Conservation (phyloP, 2,329 filamentous ascomycete genomes). For the Cryphonectria parasitica region DNA sequence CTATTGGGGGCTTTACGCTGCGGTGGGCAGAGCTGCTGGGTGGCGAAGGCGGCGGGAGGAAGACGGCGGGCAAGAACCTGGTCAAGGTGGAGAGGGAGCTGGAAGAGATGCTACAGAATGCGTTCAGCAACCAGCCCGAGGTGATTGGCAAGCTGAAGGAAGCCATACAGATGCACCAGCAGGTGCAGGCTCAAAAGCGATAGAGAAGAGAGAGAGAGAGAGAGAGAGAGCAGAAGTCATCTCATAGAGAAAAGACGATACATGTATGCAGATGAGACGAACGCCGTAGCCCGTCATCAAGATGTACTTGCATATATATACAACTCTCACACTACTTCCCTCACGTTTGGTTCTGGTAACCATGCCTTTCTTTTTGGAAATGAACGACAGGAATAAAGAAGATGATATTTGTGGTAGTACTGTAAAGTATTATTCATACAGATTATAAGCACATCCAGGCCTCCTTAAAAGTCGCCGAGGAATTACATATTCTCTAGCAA, state of each 20-base stretch:
- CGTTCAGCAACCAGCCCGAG: constrained; percentile 63
- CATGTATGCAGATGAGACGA: too few relatives aligned
- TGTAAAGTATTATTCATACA: background rate
- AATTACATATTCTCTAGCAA: background rate
- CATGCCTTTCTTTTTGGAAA: too few relatives aligned
- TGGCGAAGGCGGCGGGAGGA: constrained; percentile 49
- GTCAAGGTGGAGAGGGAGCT: constrained; percentile 60
- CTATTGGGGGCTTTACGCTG: constrained; percentile 66
- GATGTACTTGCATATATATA: too few relatives aligned
- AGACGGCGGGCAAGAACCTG: constrained; percentile 53
- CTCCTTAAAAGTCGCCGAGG: constrained; percentile 1
- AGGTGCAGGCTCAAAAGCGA: constrained; percentile 51
- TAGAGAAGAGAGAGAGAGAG: background rate
- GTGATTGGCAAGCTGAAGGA: constrained; percentile 64
- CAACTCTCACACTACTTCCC: too few relatives aligned
- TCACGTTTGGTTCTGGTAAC: too few relatives aligned
- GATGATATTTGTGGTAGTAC: too few relatives aligned
- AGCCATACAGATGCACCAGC: constrained; percentile 60
- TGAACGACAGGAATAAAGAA: too few relatives aligned
- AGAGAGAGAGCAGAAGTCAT: too few relatives aligned
- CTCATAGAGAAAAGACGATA: too few relatives aligned
- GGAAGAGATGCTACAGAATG: constrained; percentile 58
- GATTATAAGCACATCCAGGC: background rate
- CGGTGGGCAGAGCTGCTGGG: constrained; percentile 59
- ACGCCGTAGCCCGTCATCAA: too few relatives aligned